Evolutionary conservation across 371 early-diverging fungal genomes (phyloP), one percentile per base, ranked within the genome.

Genomic region (Apophysomyces sp.): DNA sequence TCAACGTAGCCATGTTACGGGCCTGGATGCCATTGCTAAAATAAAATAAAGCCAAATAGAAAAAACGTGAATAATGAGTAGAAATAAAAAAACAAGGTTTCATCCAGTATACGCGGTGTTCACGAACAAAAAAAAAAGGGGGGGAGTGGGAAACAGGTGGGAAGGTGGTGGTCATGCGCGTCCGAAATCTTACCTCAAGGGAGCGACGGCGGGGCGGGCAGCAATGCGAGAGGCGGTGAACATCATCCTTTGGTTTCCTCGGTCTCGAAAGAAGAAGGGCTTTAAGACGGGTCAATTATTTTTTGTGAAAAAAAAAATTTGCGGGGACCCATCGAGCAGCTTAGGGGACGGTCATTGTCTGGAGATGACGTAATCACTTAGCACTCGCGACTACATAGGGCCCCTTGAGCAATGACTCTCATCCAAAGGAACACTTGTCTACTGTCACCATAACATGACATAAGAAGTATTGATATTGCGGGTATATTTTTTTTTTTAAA

Each of bases 1-100:
- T 89, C 68, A 95, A 84, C 60, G 96, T 94, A 57, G 91, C 91
- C 91, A 94, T 94, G 88, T 91, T 91, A 76, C 94, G 92, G 68
- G 89, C 80, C 84, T 94, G 93, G 60, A 84, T 76, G 69, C 69
- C 78, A 55, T 78, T 72, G 77, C 81, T 81, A 44, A 9, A 11
- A 6, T 34, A 13, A 34, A 34, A 34, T 11, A 13, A 8, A n/a
- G n/a, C n/a, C n/a, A n/a, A n/a, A n/a, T n/a, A n/a, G n/a, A n/a
- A n/a, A 34, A 13, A 34, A 34, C 34, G 34, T 13, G 21, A 21
- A 44, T 21, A 21, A 21, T 31, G 21, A 52, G 32, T 31, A 52
- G 3, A 24, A 55, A 54, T 18, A 51, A 3, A 44, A 41, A 39
- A 4, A 15, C 8, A 26, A 37, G n/a, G 36, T 26, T 37, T 12